These are phyloP conservation scores for Pythium folliculosum DNA, from an alignment of 352 stramenopile genomes.

Conservation along the genomic window DNA sequence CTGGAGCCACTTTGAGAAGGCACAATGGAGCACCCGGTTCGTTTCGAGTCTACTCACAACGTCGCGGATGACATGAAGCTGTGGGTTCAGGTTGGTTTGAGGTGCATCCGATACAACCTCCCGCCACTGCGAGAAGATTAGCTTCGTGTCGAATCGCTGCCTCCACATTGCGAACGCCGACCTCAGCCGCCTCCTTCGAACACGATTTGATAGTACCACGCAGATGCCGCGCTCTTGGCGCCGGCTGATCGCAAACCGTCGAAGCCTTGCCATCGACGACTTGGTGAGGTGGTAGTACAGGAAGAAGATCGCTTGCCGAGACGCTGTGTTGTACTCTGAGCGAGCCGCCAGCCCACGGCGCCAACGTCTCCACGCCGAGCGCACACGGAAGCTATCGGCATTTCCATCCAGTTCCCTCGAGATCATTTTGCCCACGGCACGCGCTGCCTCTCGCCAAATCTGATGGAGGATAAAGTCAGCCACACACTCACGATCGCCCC, in stretches of 20 bases:
- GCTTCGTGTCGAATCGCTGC: constrained; percentile 25
- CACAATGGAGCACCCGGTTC: constrained; percentile 7
- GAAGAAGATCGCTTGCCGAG: constrained; percentile 28
- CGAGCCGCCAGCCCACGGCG: constrained; percentile 13
- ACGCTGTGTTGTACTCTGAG: constrained; percentile 2
- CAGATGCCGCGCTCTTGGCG: constrained; percentile 12
- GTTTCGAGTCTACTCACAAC: constrained; percentile 1
- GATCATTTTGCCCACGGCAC: neutral
- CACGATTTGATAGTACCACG: constrained; percentile 11
- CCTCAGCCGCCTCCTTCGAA: constrained; percentile 9
- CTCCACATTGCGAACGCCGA: constrained; percentile 24
- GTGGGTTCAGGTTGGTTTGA: neutral
- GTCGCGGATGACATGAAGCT: constrained; percentile 10
- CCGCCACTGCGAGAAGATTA: constrained; percentile 26
- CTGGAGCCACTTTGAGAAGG: constrained; percentile 19
- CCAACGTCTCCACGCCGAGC: constrained; percentile 17
- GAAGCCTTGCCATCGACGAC: constrained; percentile 13
- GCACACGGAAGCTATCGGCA: constrained; percentile 23
- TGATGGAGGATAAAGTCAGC: neutral
- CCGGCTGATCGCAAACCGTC: constrained; percentile 3
- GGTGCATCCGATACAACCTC: neutral
- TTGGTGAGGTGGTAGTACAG: constrained; percentile 35
- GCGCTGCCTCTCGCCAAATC: constrained; percentile 12
- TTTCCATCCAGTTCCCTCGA: neutral
- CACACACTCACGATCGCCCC: neutral